Evolutionary conservation across 495 filamentous ascomycete species (phyloP), one percentile per base, ranked within the genome.

Genomic region (Trichoderma asperelloides): DNA sequence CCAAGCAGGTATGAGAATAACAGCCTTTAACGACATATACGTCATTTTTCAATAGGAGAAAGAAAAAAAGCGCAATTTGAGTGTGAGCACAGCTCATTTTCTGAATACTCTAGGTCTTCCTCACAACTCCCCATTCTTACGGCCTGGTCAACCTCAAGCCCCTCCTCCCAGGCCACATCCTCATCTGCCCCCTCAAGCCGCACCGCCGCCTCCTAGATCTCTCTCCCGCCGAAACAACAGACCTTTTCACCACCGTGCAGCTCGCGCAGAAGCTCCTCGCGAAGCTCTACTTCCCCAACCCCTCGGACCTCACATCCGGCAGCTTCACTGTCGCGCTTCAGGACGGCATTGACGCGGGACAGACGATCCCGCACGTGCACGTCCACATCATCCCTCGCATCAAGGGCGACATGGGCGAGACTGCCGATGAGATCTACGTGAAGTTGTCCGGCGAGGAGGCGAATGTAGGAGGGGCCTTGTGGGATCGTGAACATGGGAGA

Each of bases 111-210:
- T 55, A 87, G 89, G 90, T 96, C 80, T 98, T 98, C 84, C 84
- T 95, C 78, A 79, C 77, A 70, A 96, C 93, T 13, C 81, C 88
- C 15, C 82, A 87, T 71, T 87, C 87, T 74, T 95, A 91, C 81
- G 90, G 90, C 68, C 84, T 97, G 64, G 92, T 97, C 27, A 97
- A 97, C 81, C 85, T 97, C 72, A 97, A 96, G 77, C 95, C 95
- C 15, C 85, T 98, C 21, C 85, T 98, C 0, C 93, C 95, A 0
- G 95, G 95, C 62, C 95, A 98, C 78, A 89, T 98, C 66, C 89
- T 98, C 30, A 84, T 98, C 67, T 89, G 84, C 64, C 86, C 89
- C 4, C 83, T 84, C 39, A 78, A 78, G 25, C 77, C 83, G 21
- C 89, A 91, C 71, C 82, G 84, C 45, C 89, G 91, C 60, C 80